These are phyloP conservation scores for Pichia cabralensis DNA, from an alignment of 805 yeast genomes.

Conservation along the genomic window DNA sequence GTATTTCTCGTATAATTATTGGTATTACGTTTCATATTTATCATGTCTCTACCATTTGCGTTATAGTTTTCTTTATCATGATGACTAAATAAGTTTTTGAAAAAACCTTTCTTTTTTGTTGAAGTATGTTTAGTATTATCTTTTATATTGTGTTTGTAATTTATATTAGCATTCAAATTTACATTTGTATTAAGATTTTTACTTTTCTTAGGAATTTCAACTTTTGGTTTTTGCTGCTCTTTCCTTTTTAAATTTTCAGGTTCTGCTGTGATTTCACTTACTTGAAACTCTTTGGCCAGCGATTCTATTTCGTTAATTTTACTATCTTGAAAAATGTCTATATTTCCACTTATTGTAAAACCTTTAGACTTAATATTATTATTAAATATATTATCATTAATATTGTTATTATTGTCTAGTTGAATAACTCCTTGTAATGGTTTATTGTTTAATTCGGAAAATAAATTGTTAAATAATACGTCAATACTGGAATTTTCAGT, in stretches of 20 bases:
- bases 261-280: constrained; percentile 33
- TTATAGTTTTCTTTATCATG: constrained; percentile 2
- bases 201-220: neutral
- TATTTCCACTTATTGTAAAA: constrained; percentile 39
- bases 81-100: constrained; percentile 5
- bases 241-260: neutral
- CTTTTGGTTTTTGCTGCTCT: neutral
- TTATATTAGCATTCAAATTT: no score
- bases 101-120: constrained; percentile 7
- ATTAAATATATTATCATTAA: constrained; percentile 1
- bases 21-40: no score
- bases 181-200: neutral
- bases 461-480: constrained; percentile 18
- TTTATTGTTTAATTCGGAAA: constrained; percentile 20
- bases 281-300: constrained; percentile 41
- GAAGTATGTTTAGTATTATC: neutral
- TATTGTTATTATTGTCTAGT: constrained; percentile 9
- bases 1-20: no score
- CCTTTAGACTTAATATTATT: constrained; percentile 23
- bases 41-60: no score
- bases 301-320: constrained; percentile 40
- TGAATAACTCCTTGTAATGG: constrained; percentile 26
- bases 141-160: constrained; percentile 8
- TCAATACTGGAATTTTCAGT: constrained; percentile 13
- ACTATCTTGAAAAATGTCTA: constrained; percentile 40